phyloP scores from a whole-genome alignment of 2,329 filamentous ascomycete species.

The Curvularia hawaiiensis region DNA sequence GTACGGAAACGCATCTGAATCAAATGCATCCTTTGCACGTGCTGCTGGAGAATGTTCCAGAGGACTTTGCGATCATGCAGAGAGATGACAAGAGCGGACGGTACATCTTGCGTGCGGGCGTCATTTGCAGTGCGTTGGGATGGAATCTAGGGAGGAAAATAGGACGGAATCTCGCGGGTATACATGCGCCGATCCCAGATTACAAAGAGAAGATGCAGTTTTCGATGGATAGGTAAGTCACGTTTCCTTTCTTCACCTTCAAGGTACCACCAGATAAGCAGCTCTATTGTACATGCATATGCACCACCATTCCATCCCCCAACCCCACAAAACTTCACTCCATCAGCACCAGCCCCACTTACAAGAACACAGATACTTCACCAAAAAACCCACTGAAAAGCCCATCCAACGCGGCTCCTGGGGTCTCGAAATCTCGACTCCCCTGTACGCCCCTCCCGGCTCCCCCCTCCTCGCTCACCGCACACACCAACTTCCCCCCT shows the following conservation, averaged over 20 bases:
- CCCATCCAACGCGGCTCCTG: slow-evolving; percentile 86
- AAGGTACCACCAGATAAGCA: too few relatives aligned
- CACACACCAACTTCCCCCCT: slow-evolving; percentile 56
- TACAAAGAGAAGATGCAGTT: slow-evolving; percentile 88
- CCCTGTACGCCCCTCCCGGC: slow-evolving; percentile 74
- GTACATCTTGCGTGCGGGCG: slow-evolving; percentile 76
- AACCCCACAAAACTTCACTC: too few relatives aligned
- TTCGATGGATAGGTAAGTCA: slow-evolving; percentile 75
- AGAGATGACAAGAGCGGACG: slow-evolving; percentile 72
- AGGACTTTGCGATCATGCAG: slow-evolving; percentile 81
- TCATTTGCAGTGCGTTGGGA: slow-evolving; percentile 79
- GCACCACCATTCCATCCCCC: too few relatives aligned
- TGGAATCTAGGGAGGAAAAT: slow-evolving; percentile 81
- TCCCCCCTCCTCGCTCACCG: slow-evolving; percentile 68
- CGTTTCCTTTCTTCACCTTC: slow-evolving; percentile 20
- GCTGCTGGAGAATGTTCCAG: slow-evolving; percentile 77
- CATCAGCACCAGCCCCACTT: too few relatives aligned
- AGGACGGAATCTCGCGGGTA: slow-evolving; percentile 69
- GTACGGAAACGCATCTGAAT: slow-evolving; percentile 65
- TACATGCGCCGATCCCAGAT: slow-evolving; percentile 77
- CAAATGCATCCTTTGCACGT: slow-evolving; percentile 69
- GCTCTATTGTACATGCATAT: too few relatives aligned
- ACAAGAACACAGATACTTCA: slow-evolving; percentile 68
- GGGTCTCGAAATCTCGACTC: slow-evolving; percentile 77
- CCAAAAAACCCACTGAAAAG: slow-evolving; percentile 73